These are phyloP conservation scores for Pseudomonodictys pantanalensis DNA, from an alignment of 495 filamentous ascomycete species.

Conservation along the genomic window DNA sequence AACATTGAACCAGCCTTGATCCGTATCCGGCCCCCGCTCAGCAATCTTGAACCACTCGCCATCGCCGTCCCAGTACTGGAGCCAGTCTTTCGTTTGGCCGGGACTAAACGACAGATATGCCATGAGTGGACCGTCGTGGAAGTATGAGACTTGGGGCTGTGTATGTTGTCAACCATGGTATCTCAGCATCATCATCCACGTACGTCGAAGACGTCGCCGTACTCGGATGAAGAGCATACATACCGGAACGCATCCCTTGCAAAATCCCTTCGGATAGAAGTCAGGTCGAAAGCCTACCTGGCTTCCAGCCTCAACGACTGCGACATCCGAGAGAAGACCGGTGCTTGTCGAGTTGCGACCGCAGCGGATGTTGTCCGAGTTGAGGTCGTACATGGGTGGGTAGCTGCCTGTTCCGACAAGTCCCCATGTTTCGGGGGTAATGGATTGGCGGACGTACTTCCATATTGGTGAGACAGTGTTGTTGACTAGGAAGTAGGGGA, in stretches of 20 bases:
- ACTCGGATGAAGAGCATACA: neutral
- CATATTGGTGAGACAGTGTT: slow-evolving; percentile 10
- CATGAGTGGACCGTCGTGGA: slow-evolving; percentile 16
- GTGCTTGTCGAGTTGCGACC: slow-evolving; percentile 4
- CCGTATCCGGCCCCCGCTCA: neutral
- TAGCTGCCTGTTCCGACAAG: neutral
- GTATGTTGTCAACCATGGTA: neutral
- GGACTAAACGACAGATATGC: slow-evolving; percentile 17
- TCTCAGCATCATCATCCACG: neutral
- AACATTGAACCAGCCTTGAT: neutral
- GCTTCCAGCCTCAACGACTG: slow-evolving; percentile 9
- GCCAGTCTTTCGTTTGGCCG: neutral
- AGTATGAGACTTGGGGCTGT: neutral
- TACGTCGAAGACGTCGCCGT: neutral
- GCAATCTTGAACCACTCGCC: slow-evolving; percentile 24
- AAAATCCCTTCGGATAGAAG: neutral
- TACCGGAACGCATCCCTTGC: neutral
- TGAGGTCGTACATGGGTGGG: slow-evolving; percentile 15
- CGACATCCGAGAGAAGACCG: slow-evolving; percentile 1
- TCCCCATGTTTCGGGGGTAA: neutral
- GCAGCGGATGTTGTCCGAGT: slow-evolving; percentile 5
- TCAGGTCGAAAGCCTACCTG: slow-evolving; percentile 12
- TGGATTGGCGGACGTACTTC: slow-evolving; percentile 21
- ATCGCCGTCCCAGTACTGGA: slow-evolving; percentile 11
- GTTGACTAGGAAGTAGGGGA: slow-evolving; percentile 10